These are phyloP conservation scores for Glaciozyma antarctica DNA, from an alignment of 768 basidiomycete species.

Conservation along the genomic window DNA sequence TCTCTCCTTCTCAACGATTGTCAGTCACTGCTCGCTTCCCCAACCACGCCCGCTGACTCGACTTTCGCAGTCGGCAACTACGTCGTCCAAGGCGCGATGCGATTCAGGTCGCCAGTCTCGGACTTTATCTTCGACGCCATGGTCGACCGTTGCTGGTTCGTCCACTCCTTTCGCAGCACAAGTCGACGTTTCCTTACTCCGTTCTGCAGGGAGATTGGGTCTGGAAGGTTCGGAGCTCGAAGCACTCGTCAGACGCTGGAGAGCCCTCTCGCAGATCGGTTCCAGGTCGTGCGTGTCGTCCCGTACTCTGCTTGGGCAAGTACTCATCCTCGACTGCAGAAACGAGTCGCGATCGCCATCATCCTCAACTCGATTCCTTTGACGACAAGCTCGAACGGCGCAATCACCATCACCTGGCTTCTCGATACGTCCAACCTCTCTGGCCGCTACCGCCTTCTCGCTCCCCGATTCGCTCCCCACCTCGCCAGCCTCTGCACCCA, in stretches of 20 bases:
- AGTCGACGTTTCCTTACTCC: no score
- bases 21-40: constrained; percentile 41
- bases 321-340: constrained; percentile 39
- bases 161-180: neutral
- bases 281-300: constrained; percentile 54
- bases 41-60: neutral
- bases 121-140: constrained; percentile 98
- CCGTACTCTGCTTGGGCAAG: neutral
- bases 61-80: constrained; percentile 40
- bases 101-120: constrained; percentile 78
- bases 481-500: constrained; percentile 95
- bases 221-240: constrained; percentile 93
- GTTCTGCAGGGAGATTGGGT: constrained; percentile 64
- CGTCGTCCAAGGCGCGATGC: constrained; percentile 58
- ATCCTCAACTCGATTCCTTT: constrained; percentile 95
- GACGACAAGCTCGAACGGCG: constrained; percentile 95
- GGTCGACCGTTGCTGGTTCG: constrained; percentile 78
- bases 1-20: constrained; percentile 92
- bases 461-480: constrained; percentile 92
- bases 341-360: constrained; percentile 85
- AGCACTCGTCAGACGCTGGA: constrained; percentile 97
- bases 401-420: constrained; percentile 89
- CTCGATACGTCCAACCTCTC: constrained; percentile 90
- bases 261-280: constrained; percentile 71
- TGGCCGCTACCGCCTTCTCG: constrained; percentile 85